phyloP scores from a whole-genome alignment of 2,329 filamentous ascomycete genomes.

The Passalora sequoiae region DNA sequence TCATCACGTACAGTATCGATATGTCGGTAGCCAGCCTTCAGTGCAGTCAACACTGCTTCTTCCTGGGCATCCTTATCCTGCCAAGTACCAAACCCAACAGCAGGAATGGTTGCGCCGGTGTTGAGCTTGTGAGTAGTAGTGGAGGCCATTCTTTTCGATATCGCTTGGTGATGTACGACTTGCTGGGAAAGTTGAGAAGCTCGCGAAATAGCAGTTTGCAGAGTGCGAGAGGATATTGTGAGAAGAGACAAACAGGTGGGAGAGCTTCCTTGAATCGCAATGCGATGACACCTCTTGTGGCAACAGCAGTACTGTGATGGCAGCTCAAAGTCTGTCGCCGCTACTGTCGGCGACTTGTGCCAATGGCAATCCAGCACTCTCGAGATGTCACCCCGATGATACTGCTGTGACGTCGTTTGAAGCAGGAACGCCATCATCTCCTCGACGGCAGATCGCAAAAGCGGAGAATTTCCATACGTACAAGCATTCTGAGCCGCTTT shows the following conservation, averaged over 20 bases:
- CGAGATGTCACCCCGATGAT: not conserved
- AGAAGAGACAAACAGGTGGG: not conserved
- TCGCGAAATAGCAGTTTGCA: constrained; percentile 13
- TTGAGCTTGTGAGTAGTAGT: constrained; percentile 34
- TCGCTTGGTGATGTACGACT: constrained; percentile 18
- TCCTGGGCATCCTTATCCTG: constrained; percentile 47
- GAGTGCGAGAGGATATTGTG: constrained; percentile 10
- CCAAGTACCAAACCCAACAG: constrained; percentile 49
- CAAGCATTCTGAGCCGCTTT: constrained; percentile 1
- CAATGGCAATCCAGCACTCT: not conserved
- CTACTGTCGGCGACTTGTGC: not conserved
- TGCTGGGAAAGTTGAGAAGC: constrained; percentile 16
- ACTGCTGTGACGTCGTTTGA: not conserved
- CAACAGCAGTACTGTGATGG: constrained; percentile 1
- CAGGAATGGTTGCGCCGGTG: constrained; percentile 35
- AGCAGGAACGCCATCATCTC: not conserved
- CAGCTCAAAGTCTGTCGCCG: not conserved
- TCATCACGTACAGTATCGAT: constrained; percentile 43
- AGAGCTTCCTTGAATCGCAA: not conserved
- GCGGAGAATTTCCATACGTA: not conserved
- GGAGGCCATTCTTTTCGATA: constrained; percentile 24
- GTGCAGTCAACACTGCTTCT: constrained; percentile 44
- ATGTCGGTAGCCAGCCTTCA: constrained; percentile 51
- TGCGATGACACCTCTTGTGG: not conserved
- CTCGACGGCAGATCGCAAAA: not conserved